These are phyloP conservation scores for Dalbergia cochinchinensis DNA, from an alignment of 306 rosid genomes.

Conservation along the genomic window DNA sequence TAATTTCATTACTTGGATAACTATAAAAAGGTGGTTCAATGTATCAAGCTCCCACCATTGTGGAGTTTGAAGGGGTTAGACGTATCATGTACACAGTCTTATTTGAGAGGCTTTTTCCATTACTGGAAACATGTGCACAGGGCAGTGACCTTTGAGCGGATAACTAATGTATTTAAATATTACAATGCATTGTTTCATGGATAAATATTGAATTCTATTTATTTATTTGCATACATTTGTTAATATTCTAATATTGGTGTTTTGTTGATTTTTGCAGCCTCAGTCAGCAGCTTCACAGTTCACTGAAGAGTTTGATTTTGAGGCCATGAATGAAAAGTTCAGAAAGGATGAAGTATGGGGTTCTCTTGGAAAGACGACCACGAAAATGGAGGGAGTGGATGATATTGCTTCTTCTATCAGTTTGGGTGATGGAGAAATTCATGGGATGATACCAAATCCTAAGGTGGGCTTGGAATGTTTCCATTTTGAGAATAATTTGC, in stretches of 20 bases:
- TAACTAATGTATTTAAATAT: conserved; percentile 17
- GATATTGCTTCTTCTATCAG: conserved; percentile 46
- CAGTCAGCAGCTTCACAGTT: conserved; percentile 52
- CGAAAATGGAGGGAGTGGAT: conserved; percentile 48
- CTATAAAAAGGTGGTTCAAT: not conserved
- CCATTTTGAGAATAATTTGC: conserved; percentile 28
- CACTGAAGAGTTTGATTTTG: conserved; percentile 84
- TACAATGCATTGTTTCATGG: not conserved
- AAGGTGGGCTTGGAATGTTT: conserved; percentile 51
- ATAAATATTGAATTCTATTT: not conserved
- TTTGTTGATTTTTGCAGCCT: conserved; percentile 42
- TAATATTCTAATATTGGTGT: not conserved
- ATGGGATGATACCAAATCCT: conserved; percentile 42
- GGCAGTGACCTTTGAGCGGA: not conserved
- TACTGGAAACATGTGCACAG: not conserved
- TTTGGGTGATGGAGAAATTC: conserved; percentile 50
- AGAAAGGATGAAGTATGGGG: conserved; percentile 87
- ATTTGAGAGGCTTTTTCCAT: not conserved
- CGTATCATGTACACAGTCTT: not conserved
- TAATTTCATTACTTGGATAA: conserved; percentile 28
- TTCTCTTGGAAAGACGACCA: conserved; percentile 63
- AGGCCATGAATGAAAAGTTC: conserved; percentile 85
- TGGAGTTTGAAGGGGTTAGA: conserved; percentile 4
- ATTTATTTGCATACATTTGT: not conserved
- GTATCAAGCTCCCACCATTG: conserved; percentile 9